These are phyloP conservation scores for Epichloe glyceriae DNA, from an alignment of 2,329 filamentous ascomycete species.

Conservation along the genomic window DNA sequence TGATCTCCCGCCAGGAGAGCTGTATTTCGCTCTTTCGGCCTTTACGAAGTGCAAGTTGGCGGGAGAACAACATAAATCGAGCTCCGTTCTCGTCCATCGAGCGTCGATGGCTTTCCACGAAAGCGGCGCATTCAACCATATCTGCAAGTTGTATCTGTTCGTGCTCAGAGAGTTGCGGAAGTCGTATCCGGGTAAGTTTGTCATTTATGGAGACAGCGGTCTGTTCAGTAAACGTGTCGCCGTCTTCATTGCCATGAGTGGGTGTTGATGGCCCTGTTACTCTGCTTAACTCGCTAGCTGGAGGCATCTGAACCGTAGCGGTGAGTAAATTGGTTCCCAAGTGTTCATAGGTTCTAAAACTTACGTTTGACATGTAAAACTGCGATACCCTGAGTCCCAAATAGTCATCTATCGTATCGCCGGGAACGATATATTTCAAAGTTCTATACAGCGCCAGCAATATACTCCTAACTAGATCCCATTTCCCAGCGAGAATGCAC, in stretches of 20 bases:
- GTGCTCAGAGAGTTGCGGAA: conserved; percentile 69
- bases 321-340: neutral
- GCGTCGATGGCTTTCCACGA: conserved; percentile 73
- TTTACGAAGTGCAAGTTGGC: conserved; percentile 63
- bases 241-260: conserved; percentile 33
- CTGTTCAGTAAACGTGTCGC: conserved; percentile 52
- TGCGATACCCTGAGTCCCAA: conserved; percentile 39
- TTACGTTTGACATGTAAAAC: conserved; percentile 4
- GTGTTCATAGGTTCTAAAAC: neutral
- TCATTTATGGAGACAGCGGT: conserved; percentile 60
- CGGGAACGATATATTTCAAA: conserved; percentile 72
- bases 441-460: conserved; percentile 59
- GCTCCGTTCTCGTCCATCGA: conserved; percentile 86
- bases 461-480: conserved; percentile 55
- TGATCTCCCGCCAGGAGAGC: conserved; percentile 68
- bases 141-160: conserved; percentile 79
- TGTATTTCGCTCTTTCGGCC: conserved; percentile 49
- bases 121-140: conserved; percentile 71
- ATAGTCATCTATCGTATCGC: conserved; percentile 68
- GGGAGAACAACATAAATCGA: conserved; percentile 77
- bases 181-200: conserved; percentile 57
- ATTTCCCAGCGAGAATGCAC: conserved; percentile 72
- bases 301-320: neutral
- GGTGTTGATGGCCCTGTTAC: conserved; percentile 26
- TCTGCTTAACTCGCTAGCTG: conserved; percentile 12